Base-by-base conservation (phyloP, 1,139 yeast species). In the Candida pseudoviswanathii region DNA sequence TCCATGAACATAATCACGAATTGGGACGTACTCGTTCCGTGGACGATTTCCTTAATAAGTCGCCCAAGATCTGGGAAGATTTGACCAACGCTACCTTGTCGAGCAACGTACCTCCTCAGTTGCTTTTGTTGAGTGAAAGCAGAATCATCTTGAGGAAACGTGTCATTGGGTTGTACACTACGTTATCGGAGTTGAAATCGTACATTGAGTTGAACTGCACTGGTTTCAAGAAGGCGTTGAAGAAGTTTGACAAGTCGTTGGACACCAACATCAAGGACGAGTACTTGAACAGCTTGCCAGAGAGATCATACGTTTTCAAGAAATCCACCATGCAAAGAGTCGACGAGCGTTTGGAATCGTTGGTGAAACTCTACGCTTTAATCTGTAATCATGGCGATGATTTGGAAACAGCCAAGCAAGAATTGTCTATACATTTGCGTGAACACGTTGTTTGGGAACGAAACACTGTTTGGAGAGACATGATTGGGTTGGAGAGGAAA, bases 401-500 rank as follows among this genome's bases (percentile, higher is more conserved):
- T 56, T 63, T 74, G 41, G 80, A 76, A 49, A 58, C 70, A 16
- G 76, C 82, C 4, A 71, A 67, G 53, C 60, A 70, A 9, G 85
- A 81, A 57, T 70, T 85, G 54, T 81, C 84, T 46, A 77, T 85
- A 3, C 84, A 80, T 58, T 69, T 85, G 52, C 78, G 88, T 61
- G 90, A 85, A 54, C 89, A 84, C 60, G 86, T 85, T 46, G 89
- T 85, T 7, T 85, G 89, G 86, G 89, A 85, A 63, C 74, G 89
- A 67, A 82, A 84, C 54, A 84, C 88, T 0, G 84, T 84, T 4
- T 85, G 89, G 89, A 80, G 85, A 60, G 89, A 84, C 60, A 86
- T 92, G 89, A 86, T 91, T 64, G 94, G 94, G 9, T 70, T 91
- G 61, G 97, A 92, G 66, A 81, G 96, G 62, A 84, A 77, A 52